A percentile compares a stretch with the other conserved stretches of the same genome.
Evolutionary conservation across 2,329 filamentous ascomycete species (phyloP).

Genomic region (Colletotrichum karsti): DNA sequence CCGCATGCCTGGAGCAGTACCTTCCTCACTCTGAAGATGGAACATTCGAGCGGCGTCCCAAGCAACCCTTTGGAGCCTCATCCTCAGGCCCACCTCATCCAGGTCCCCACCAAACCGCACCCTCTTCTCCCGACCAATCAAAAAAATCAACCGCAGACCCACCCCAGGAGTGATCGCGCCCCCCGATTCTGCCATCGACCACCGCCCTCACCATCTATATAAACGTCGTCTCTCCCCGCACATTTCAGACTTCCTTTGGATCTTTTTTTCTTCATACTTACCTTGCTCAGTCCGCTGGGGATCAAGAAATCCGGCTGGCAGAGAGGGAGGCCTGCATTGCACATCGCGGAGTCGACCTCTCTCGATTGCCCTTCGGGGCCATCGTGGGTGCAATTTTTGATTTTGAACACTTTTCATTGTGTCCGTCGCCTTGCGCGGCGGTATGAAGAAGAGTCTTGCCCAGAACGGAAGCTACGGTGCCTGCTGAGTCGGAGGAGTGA

Average conservation of each 20-base stretch:
- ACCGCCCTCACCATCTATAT: constrained; percentile 37
- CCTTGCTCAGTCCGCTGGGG: constrained; percentile 52
- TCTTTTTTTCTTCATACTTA: constrained; percentile 56
- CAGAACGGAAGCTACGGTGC: too few relatives aligned
- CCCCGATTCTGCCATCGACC: not conserved
- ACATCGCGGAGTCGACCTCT: constrained; percentile 44
- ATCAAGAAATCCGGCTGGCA: constrained; percentile 53
- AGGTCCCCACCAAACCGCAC: not conserved
- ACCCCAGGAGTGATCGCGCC: not conserved
- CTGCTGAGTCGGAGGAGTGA: too few relatives aligned
- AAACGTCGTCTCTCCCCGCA: constrained; percentile 26
- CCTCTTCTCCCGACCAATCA: not conserved
- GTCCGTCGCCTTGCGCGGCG: constrained; percentile 25
- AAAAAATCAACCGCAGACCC: not conserved
- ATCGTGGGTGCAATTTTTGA: constrained; percentile 33
- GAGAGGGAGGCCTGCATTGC: constrained; percentile 60
- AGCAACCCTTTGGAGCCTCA: not conserved
- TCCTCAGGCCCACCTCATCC: too few relatives aligned
- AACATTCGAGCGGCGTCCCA: too few relatives aligned
- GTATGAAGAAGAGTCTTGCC: constrained; percentile 27
- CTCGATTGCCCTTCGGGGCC: constrained; percentile 33
- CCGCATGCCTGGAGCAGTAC: too few relatives aligned
- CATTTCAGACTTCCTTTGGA: constrained; percentile 27
- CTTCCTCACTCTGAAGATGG: too few relatives aligned
- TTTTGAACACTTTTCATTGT: constrained; percentile 34